Conservation (phyloP, 2,329 filamentous ascomycete genomes). For the Xylariaceae sp. region DNA sequence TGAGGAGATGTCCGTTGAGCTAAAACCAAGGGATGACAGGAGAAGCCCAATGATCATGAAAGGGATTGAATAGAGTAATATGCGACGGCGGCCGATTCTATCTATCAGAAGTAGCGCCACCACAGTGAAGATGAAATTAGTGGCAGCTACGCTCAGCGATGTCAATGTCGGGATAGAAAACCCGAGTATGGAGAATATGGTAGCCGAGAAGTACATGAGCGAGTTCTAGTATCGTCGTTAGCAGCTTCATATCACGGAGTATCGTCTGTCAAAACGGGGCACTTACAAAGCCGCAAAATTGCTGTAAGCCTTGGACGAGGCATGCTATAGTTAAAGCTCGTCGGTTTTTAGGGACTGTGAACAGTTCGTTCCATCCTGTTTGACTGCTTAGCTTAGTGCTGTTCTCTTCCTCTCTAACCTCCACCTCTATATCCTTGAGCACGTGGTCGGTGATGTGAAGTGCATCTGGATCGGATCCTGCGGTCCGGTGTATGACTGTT, state of each 20-base stretch:
- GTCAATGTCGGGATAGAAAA: conserved; percentile 77
- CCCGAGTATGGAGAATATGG: conserved; percentile 72
- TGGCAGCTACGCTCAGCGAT: conserved; percentile 73
- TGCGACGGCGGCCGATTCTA: conserved; percentile 70
- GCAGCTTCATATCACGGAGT: conserved; percentile 2
- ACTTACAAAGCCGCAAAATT: conserved; percentile 77
- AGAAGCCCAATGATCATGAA: conserved; percentile 75
- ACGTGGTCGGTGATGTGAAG: conserved; percentile 52
- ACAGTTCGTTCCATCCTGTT: conserved; percentile 49
- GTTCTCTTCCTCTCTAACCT: conserved; percentile 66
- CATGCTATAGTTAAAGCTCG: conserved; percentile 81
- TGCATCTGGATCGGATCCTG: conserved; percentile 31
- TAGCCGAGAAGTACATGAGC: conserved; percentile 87
- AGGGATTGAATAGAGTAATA: conserved; percentile 78
- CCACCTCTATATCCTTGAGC: conserved; percentile 65
- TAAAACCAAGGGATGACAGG: conserved; percentile 69
- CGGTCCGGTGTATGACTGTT: conserved; percentile 55
- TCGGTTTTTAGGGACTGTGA: conserved; percentile 58
- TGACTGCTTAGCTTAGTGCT: conserved; percentile 37
- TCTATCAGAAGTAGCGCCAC: conserved; percentile 74
- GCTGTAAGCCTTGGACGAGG: conserved; percentile 80
- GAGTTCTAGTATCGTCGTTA: conserved; percentile 56
- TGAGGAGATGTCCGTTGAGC: conserved; percentile 49
- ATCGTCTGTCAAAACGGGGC: background rate
- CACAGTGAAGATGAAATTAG: conserved; percentile 79